Evolutionary conservation across 2,329 filamentous ascomycete species (phyloP).

Genomic region (Venturia nashicola): DNA sequence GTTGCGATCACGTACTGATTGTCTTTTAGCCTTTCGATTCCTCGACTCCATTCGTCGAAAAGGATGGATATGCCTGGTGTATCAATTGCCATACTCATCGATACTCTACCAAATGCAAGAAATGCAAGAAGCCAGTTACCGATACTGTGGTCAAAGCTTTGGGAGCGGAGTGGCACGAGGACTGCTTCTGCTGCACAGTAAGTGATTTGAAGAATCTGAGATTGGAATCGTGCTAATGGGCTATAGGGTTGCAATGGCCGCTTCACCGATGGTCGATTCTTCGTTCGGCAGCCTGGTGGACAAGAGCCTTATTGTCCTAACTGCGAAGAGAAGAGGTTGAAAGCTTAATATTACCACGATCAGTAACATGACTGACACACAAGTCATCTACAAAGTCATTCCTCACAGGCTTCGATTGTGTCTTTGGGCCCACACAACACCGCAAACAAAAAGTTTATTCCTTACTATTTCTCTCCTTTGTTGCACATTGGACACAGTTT

Average conservation of each 20-base stretch:
- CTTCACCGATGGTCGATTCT: conserved; percentile 52
- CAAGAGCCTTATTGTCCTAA: conserved; percentile 49
- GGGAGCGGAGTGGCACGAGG: conserved; percentile 84
- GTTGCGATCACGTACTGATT: neutral
- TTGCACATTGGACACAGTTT: neutral
- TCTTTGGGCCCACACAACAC: no score
- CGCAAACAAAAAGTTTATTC: no score
- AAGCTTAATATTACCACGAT: conserved; percentile 30
- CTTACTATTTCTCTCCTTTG: neutral
- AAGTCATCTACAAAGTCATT: neutral
- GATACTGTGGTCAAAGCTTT: conserved; percentile 84
- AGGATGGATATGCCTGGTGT: conserved; percentile 97
- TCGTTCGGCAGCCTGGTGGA: conserved; percentile 41
- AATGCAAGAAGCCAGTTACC: conserved; percentile 72
- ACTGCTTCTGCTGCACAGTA: conserved; percentile 72
- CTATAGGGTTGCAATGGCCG: conserved; percentile 45
- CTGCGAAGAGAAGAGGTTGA: conserved; percentile 50
- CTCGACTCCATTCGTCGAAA: conserved; percentile 77
- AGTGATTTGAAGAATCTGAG: conserved; percentile 16
- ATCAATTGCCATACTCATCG: conserved; percentile 84
- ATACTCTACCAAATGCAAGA: conserved; percentile 78
- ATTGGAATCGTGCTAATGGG: neutral
- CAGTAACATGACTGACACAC: neutral
- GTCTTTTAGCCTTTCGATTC: conserved; percentile 41
- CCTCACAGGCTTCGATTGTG: neutral